A percentile compares a stretch with the other conserved stretches of the same genome.
These are phyloP conservation scores for Sclerotinia minor DNA, from an alignment of 2,329 filamentous ascomycete species.

Conservation along the genomic window DNA sequence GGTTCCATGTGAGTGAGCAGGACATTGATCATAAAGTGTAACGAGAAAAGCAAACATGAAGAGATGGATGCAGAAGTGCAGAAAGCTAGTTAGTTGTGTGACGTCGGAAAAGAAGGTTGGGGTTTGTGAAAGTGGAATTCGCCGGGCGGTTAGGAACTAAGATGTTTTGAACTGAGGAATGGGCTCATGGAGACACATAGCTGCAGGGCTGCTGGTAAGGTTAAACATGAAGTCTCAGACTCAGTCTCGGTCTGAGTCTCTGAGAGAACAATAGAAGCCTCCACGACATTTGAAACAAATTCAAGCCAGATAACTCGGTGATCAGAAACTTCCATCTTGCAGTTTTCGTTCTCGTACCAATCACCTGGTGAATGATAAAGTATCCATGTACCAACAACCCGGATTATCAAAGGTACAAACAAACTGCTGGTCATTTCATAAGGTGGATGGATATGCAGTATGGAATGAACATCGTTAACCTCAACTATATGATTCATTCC, in stretches of 20 bases:
- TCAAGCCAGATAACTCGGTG: conserved; percentile 10
- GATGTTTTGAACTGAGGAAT: background rate
- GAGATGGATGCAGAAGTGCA: conserved; percentile 8
- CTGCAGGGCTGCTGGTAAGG: conserved; percentile 5
- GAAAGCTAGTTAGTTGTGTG: background rate
- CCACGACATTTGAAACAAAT: conserved; percentile 20
- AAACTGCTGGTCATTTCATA: conserved; percentile 17
- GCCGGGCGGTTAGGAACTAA: background rate
- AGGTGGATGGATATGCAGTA: background rate
- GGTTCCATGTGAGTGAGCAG: conserved; percentile 16
- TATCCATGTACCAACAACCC: conserved; percentile 22
- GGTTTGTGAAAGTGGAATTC: conserved; percentile 2
- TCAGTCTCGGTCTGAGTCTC: background rate
- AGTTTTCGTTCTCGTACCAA: conserved; percentile 25
- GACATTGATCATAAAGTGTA: conserved; percentile 17
- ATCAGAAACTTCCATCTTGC: conserved; percentile 7
- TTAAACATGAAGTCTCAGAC: conserved; percentile 1
- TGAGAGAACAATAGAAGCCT: conserved; percentile 18
- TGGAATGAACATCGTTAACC: conserved; percentile 3
- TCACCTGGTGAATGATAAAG: conserved; percentile 23
- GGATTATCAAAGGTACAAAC: conserved; percentile 18
- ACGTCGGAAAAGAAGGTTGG: background rate
- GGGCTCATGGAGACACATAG: background rate
- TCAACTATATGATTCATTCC: background rate
- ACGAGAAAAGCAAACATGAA: conserved; percentile 15